Conservation (phyloP, 176 grass and related monocot species). For the Alopecurus myosuroides region DNA sequence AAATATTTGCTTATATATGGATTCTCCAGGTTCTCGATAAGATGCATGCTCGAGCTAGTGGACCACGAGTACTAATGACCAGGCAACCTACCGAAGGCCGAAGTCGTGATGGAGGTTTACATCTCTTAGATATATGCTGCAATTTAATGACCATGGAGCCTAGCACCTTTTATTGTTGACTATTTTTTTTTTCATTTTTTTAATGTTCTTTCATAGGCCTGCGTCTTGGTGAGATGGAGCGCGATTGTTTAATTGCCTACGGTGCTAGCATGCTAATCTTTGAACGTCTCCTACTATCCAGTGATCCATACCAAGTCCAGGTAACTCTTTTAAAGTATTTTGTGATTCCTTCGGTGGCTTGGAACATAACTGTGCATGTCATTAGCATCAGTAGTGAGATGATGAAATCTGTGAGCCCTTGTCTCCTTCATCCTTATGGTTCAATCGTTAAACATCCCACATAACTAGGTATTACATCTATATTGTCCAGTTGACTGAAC, state of each 20-base stretch:
- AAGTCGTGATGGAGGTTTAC: slow-evolving; percentile 83
- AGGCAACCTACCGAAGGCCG: slow-evolving; percentile 96
- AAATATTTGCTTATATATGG: slow-evolving; percentile 9
- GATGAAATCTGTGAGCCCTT: neutral
- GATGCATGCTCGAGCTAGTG: slow-evolving; percentile 94
- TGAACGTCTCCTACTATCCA: slow-evolving; percentile 94
- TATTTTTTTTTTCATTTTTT: neutral
- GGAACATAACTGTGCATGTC: neutral
- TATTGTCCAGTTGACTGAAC: neutral
- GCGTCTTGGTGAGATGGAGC: slow-evolving; percentile 96
- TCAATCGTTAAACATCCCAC: neutral
- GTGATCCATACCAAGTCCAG: slow-evolving; percentile 98
- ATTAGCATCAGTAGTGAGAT: neutral
- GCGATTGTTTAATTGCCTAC: slow-evolving; percentile 93
- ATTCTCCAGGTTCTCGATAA: slow-evolving; percentile 82
- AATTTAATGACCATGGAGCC: neutral
- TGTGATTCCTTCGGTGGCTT: neutral
- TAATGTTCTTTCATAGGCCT: slow-evolving; percentile 45
- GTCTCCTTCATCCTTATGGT: neutral
- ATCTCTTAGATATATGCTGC: slow-evolving; percentile 15
- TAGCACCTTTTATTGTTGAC: neutral
- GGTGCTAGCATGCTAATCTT: slow-evolving; percentile 97
- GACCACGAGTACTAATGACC: slow-evolving; percentile 70
- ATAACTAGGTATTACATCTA: neutral
- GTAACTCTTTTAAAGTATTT: slow-evolving; percentile 38